A percentile compares a stretch with the other conserved stretches of the same genome.
Evolutionary conservation across 495 filamentous ascomycete genomes (phyloP).

Genomic region (Apiosordaria backusii): DNA sequence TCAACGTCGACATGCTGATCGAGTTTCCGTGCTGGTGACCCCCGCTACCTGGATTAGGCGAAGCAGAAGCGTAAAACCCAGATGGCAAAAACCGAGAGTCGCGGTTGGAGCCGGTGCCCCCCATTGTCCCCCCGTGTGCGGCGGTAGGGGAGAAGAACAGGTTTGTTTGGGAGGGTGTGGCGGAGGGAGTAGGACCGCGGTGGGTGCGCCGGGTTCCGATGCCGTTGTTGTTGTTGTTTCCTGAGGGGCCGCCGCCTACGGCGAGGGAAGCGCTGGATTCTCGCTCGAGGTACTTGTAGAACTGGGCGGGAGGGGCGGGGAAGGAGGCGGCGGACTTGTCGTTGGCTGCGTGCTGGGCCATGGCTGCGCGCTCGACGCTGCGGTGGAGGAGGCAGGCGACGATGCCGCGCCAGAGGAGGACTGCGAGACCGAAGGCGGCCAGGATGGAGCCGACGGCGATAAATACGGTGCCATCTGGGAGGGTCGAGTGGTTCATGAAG

Average conservation of each 20-base stretch:
- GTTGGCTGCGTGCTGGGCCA: constrained; percentile 63
- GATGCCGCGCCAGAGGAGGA: constrained; percentile 83
- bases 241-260: constrained; percentile 40
- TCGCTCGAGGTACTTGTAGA: constrained; percentile 56
- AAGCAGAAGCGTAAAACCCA: constrained; percentile 79
- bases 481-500: constrained; percentile 88
- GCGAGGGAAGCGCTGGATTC: constrained; percentile 60
- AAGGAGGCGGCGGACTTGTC: constrained; percentile 52
- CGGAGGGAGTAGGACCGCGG: constrained; percentile 42
- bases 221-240: constrained; percentile 17
- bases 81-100: constrained; percentile 76
- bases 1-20: constrained; percentile 53
- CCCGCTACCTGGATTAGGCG: constrained; percentile 29
- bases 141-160: constrained; percentile 97
- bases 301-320: constrained; percentile 47
- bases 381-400: constrained; percentile 92
- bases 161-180: constrained; percentile 50
- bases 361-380: constrained; percentile 75
- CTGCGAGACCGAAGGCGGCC: constrained; percentile 70
- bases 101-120: constrained; percentile 51
- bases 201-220: constrained; percentile 38
- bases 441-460: constrained; percentile 88
- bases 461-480: constrained; percentile 94
- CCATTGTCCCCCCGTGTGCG: constrained; percentile 28
- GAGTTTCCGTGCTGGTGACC: constrained; percentile 43